Evolutionary conservation across 2,329 filamentous ascomycete genomes (phyloP), one percentile per base, ranked within the genome.

Genomic region (Aureobasidium musti): DNA sequence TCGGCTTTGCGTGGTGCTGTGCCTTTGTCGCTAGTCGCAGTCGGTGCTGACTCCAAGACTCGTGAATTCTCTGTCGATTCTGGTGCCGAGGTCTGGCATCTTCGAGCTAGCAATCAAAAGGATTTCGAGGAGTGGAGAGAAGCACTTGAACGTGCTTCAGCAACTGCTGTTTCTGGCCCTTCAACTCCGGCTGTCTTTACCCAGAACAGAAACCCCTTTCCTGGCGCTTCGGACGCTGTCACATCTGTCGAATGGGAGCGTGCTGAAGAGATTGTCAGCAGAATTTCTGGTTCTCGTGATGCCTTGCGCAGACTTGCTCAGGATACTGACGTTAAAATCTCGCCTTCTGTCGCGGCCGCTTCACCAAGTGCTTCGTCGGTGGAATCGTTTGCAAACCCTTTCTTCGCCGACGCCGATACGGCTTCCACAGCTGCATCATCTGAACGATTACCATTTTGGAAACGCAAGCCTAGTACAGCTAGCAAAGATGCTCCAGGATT

Each of bases 51-150:
- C 74, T 91, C 95, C 76, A 87, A 91, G 73, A 87, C 91, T 43
- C 86, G 92, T 70, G 94, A 98, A 77, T 97, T 99, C 63, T 96
- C 90, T 49, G 95, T 99, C 67, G 95, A 99, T 76, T 98, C 95
- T 0, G 95, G 95, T 1, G 93, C 95, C 2, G 95, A 99, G 77
- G 88, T 99, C 30, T 99, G 95, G 95, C 95, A 98, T 79, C 82
- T 99, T 35, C 89, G 89, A 73, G 92, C 95, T 3, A 86, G 85
- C 59, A 96, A 91, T 72, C 86, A 87, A 59, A 90, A 89, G 70
- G 94, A 98, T 69, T 99, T 97, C 75, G 84, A 86, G 54, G 89
- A 90, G 21, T 99, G 95, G 95, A 92, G 89, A 56, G 84, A 85
- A 54, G 94, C 93, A 0, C 81, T 99, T 60, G 92, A 97, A 77